A percentile compares a stretch with the other conserved stretches of the same genome.
phyloP scores from a whole-genome alignment of 768 basidiomycete species.

The Lentinula guzmanii region DNA sequence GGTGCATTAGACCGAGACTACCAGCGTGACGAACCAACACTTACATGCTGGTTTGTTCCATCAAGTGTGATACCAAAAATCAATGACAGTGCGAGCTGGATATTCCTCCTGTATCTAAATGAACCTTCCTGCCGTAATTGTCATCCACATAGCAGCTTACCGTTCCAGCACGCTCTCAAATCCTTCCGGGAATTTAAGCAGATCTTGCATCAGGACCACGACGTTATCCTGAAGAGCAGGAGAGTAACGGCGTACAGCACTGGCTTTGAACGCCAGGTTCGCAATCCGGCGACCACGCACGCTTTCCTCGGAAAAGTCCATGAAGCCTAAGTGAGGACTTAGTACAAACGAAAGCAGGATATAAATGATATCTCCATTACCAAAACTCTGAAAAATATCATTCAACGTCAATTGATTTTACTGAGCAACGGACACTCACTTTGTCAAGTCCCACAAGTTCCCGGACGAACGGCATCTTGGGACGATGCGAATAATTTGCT shows the following conservation, averaged over 20 bases:
- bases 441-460: neutral
- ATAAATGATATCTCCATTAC: neutral
- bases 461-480: neutral
- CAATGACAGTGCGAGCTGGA: neutral
- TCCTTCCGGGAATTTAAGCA: neutral
- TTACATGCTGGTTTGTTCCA: neutral
- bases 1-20: neutral
- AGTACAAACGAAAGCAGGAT: neutral
- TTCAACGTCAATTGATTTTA: neutral
- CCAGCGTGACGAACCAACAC: neutral
- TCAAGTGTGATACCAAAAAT: neutral
- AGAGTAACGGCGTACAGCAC: neutral
- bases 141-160: neutral
- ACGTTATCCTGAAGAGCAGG: neutral
- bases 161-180: neutral
- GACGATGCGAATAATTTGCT: neutral
- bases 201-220: neutral
- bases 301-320: neutral
- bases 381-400: neutral
- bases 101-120: neutral
- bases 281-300: neutral
- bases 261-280: neutral
- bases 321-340: neutral
- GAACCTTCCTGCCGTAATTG: neutral
- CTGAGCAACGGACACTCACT: neutral